A percentile compares a stretch with the other conserved stretches of the same genome.
These are phyloP conservation scores for Buddleja alternifolia DNA, from an alignment of 257 asterid species.

Conservation along the genomic window DNA sequence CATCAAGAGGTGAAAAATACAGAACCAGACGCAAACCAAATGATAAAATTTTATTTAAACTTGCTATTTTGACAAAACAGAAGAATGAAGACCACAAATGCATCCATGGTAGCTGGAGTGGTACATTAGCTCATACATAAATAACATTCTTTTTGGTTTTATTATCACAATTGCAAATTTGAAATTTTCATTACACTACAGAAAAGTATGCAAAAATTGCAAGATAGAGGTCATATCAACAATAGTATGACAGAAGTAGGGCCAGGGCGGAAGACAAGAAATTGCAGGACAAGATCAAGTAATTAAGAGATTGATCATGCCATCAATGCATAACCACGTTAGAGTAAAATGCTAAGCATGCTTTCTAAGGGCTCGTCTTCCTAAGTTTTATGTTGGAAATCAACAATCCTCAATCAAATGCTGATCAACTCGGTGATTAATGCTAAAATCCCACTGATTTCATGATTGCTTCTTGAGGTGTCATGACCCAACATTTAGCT, in stretches of 20 bases:
- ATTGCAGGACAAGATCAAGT: neutral
- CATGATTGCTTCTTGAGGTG: neutral
- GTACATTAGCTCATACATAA: neutral
- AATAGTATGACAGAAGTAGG: neutral
- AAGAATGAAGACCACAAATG: neutral
- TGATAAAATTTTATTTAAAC: neutral
- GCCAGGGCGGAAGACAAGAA: neutral
- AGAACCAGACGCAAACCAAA: neutral
- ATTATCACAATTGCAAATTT: neutral
- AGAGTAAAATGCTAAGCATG: neutral
- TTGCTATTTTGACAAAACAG: neutral
- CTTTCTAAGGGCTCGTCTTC: neutral
- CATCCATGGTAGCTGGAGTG: neutral
- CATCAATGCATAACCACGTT: neutral
- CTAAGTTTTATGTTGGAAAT: constrained; percentile 4
- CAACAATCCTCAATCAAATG: neutral
- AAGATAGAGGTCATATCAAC: constrained; percentile 3
- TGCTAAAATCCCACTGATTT: neutral
- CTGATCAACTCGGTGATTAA: constrained; percentile 10
- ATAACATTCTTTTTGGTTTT: neutral
- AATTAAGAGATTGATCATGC: neutral
- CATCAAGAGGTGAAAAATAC: neutral
- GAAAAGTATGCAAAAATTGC: neutral
- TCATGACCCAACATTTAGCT: constrained; percentile 4
- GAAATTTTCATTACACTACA: neutral